These are phyloP conservation scores for Candida bentonensis DNA, from an alignment of 805 yeast genomes.

Conservation along the genomic window DNA sequence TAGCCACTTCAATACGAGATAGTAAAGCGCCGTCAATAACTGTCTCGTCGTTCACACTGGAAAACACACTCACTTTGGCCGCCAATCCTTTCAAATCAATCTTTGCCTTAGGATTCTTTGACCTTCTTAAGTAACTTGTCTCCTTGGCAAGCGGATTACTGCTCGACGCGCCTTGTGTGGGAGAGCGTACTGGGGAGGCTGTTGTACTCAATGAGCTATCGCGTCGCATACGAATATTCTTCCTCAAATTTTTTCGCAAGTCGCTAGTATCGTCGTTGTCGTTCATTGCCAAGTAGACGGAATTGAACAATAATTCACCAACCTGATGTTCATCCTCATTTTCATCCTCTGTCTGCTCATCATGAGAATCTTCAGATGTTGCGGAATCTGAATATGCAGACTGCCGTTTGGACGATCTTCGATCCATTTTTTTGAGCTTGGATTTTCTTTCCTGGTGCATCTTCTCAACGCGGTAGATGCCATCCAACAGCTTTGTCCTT, in stretches of 20 bases:
- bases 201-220: constrained; percentile 7
- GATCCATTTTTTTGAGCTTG: constrained; percentile 1
- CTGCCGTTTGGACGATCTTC: not conserved
- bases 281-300: constrained; percentile 50
- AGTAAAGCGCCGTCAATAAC: constrained; percentile 28
- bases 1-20: constrained; percentile 33
- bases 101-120: constrained; percentile 43
- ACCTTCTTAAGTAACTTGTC: constrained; percentile 24
- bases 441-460: constrained; percentile 13
- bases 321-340: constrained; percentile 18
- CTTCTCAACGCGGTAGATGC: constrained; percentile 47
- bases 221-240: constrained; percentile 13
- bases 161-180: not conserved
- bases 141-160: constrained; percentile 15
- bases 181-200: constrained; percentile 5
- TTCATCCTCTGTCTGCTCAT: constrained; percentile 12
- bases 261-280: constrained; percentile 26
- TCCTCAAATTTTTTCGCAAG: constrained; percentile 26
- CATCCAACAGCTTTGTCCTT: constrained; percentile 47
- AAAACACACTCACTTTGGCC: constrained; percentile 30
- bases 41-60: constrained; percentile 19
- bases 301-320: constrained; percentile 60
- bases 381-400: constrained; percentile 2
- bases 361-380: constrained; percentile 9
- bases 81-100: constrained; percentile 43